Evolutionary conservation across 1,139 yeast species (phyloP), one percentile per base, ranked within the genome.

Genomic region (Protomyces arabidopsidicola): DNA sequence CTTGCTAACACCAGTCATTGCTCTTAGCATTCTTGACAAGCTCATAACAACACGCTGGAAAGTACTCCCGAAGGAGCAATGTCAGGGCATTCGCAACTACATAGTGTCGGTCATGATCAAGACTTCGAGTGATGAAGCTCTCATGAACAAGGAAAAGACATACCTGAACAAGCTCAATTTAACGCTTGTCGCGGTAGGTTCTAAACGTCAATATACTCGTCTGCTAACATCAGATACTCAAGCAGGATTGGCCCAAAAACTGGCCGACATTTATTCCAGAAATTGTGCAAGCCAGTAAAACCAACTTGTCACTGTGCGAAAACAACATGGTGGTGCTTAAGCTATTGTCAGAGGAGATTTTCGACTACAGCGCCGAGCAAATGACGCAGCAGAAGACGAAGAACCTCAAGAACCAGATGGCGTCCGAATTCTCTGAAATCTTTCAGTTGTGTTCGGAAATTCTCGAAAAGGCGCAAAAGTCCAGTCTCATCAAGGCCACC

Each of bases 221-320:
- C 24, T 22, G 12, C 31, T 39, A 27, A 31, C 20, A 3, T 5
- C 95, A 93, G 72, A 86, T 93, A 61, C 83, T 93, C 72, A 93
- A 93, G 74, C 98, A 95, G 76, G 99, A 93, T 74, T 93, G 99
- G 99, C 99, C 99, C 50, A 90, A 86, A 70, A 88, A 90, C 73
- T 93, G 99, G 99, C 98, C 98, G 24, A 89, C 88, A 71, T 93
- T 95, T 72, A 87, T 93, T 63, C 97, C 98, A 14, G 98, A 95
- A 74, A 83, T 93, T 68, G 95, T 93, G 53, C 82, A 82, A 68
- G 86, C 96, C 69, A 87, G 96, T 61, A 84, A 90, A 68, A 84
- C 95, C 20, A 87, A 95, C 52, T 84, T 88, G 75, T 91, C 90
- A 71, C 97, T 93, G 58, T 95, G 98, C 78, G 98, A 93, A 76